phyloP scores from a whole-genome alignment of 345 rosid genomes.

The Syzygium grande region DNA sequence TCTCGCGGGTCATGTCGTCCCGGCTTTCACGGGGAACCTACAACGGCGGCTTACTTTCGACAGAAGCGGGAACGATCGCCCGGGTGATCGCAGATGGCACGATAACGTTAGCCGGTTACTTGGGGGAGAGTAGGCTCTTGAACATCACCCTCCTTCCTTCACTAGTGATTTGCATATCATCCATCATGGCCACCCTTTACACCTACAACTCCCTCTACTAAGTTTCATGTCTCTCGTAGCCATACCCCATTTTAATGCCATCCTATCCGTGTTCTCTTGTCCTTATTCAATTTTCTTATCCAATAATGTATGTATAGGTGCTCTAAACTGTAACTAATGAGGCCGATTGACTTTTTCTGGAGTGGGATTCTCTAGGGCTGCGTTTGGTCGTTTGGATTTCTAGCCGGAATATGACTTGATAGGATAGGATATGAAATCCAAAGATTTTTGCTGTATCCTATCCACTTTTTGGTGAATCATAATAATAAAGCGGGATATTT shows the following conservation, averaged over 20 bases:
- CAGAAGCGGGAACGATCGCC: slow-evolving; percentile 95
- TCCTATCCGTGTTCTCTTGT: background rate
- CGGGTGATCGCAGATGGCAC: slow-evolving; percentile 92
- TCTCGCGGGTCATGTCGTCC: slow-evolving; percentile 95
- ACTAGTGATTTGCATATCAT: slow-evolving; percentile 55
- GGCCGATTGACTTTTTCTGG: background rate
- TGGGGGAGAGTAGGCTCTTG: slow-evolving; percentile 64
- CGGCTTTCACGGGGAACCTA: slow-evolving; percentile 94
- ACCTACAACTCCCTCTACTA: slow-evolving; percentile 94
- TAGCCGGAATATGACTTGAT: too few relatives aligned
- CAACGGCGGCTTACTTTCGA: slow-evolving; percentile 90
- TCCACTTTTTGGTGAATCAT: too few relatives aligned
- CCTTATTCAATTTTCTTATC: background rate
- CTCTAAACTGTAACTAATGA: background rate
- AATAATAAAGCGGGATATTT: too few relatives aligned
- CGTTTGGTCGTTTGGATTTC: too few relatives aligned
- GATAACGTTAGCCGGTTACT: slow-evolving; percentile 81
- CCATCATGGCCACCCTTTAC: slow-evolving; percentile 74
- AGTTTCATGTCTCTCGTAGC: background rate
- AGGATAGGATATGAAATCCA: too few relatives aligned
- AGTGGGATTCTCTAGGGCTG: background rate
- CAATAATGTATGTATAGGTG: background rate
- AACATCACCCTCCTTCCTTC: slow-evolving; percentile 88
- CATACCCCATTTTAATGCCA: background rate
- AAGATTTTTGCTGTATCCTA: too few relatives aligned